A percentile compares a stretch with the other conserved stretches of the same genome.
Evolutionary conservation across 2,329 filamentous ascomycete genomes (phyloP).

Genomic region (Knufia fluminis): DNA sequence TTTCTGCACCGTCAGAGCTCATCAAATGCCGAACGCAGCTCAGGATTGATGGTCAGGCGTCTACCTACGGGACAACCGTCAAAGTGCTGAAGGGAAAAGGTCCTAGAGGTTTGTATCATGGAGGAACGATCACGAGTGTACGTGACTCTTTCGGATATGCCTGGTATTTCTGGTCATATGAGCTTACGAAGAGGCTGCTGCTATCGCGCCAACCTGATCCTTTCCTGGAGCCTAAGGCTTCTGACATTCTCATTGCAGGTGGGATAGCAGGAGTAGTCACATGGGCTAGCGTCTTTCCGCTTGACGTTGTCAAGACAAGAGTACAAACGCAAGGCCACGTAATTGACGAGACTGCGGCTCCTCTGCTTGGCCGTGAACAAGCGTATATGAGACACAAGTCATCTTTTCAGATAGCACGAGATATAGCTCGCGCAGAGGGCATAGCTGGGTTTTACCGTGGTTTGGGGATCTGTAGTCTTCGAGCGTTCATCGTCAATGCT

Average conservation of each 20-base stretch:
- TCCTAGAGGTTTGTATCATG: constrained; percentile 65
- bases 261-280: constrained; percentile 79
- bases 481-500: constrained; percentile 88
- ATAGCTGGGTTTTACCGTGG: constrained; percentile 60
- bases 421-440: constrained; percentile 58
- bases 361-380: constrained; percentile 22
- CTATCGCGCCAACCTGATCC: constrained; percentile 29
- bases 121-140: constrained; percentile 69
- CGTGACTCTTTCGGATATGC: constrained; percentile 90
- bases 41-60: constrained; percentile 36
- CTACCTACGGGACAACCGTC: constrained; percentile 56
- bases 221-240: constrained; percentile 33
- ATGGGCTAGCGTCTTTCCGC: constrained; percentile 82
- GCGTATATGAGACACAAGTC: constrained; percentile 28
- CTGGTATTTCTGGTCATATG: constrained; percentile 95
- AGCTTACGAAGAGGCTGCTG: constrained; percentile 57
- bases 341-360: neutral
- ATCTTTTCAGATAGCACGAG: constrained; percentile 54
- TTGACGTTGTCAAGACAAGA: constrained; percentile 87
- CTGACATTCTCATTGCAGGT: constrained; percentile 68
- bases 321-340: constrained; percentile 61
- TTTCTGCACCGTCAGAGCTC: constrained; percentile 82
- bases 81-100: constrained; percentile 52
- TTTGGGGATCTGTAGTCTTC: constrained; percentile 68
- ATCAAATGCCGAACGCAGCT: constrained; percentile 84